These are phyloP conservation scores for barley (Hordeum vulgare) DNA, from an alignment of 176 grass and related monocot species.

Conservation along the genomic window DNA sequence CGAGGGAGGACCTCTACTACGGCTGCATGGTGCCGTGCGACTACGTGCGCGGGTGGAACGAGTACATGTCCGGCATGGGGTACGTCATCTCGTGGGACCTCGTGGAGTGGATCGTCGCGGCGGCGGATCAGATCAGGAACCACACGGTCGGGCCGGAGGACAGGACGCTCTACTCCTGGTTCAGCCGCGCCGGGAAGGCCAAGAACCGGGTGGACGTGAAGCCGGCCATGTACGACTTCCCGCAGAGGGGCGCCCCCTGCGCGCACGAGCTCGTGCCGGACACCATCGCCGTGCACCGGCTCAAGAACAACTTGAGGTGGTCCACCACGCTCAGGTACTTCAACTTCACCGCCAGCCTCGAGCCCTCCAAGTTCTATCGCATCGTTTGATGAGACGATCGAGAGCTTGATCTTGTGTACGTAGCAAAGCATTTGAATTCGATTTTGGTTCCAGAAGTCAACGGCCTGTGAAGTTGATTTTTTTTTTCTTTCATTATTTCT, in stretches of 20 bases:
- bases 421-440: background rate
- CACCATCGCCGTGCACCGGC: constrained; percentile 43
- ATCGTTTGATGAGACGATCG: background rate
- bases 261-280: constrained; percentile 18
- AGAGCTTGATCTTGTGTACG: background rate
- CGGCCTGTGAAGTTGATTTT: background rate
- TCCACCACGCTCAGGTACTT: constrained; percentile 35
- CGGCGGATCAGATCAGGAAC: constrained; percentile 8
- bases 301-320: constrained; percentile 37
- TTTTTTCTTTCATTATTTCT: background rate
- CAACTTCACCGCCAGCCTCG: constrained; percentile 27
- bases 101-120: constrained; percentile 32
- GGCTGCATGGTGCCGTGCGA: constrained; percentile 17
- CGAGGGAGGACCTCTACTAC: constrained; percentile 14
- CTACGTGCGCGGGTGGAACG: constrained; percentile 7
- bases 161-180: constrained; percentile 23
- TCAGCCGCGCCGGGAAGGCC: constrained; percentile 8
- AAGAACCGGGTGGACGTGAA: constrained; percentile 36
- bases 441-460: background rate
- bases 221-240: constrained; percentile 45
- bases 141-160: constrained; percentile 37
- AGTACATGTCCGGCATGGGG: constrained; percentile 60
- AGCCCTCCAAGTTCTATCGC: constrained; percentile 28
- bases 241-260: background rate
- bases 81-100: constrained; percentile 49